These are phyloP conservation scores for Termitomyces sp. DNA, from an alignment of 768 basidiomycete genomes.

Conservation along the genomic window DNA sequence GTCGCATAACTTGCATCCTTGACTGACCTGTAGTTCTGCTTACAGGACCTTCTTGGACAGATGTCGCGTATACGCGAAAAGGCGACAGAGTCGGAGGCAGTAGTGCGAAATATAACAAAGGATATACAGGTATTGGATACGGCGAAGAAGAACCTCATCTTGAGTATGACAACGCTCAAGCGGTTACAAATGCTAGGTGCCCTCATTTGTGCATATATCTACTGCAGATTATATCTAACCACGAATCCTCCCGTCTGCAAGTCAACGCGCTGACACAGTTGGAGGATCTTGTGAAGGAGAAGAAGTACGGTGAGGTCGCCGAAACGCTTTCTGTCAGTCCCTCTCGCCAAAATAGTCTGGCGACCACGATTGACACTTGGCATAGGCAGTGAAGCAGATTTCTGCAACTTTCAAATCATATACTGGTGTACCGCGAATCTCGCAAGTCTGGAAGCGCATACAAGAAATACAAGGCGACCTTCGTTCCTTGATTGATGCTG, in stretches of 20 bases:
- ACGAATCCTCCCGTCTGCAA: conserved; percentile 26
- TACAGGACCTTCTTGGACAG: conserved; percentile 87
- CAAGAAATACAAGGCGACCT: conserved; percentile 82
- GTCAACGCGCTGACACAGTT: conserved; percentile 82
- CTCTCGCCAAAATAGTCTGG: neutral
- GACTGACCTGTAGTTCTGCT: neutral
- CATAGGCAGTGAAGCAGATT: conserved; percentile 85
- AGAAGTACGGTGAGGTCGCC: conserved; percentile 78
- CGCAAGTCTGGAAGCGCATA: conserved; percentile 74
- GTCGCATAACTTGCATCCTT: neutral
- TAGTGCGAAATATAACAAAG: conserved; percentile 91
- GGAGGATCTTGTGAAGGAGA: conserved; percentile 73
- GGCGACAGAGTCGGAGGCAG: conserved; percentile 94
- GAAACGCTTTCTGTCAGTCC: conserved; percentile 67
- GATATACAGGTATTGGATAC: conserved; percentile 94
- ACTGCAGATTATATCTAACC: neutral
- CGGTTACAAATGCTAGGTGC: conserved; percentile 91
- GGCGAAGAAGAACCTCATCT: conserved; percentile 89
- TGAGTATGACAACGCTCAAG: conserved; percentile 87
- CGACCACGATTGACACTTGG: conserved; percentile 3
- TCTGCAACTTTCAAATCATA: conserved; percentile 78
- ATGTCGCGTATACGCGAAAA: conserved; percentile 97
- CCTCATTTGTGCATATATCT: conserved; percentile 20
- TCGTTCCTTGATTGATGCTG: conserved; percentile 76
- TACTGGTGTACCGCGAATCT: conserved; percentile 70